Evolutionary conservation across 495 filamentous ascomycete genomes (phyloP).

Genomic region (Xanthoparmelia taractica): DNA sequence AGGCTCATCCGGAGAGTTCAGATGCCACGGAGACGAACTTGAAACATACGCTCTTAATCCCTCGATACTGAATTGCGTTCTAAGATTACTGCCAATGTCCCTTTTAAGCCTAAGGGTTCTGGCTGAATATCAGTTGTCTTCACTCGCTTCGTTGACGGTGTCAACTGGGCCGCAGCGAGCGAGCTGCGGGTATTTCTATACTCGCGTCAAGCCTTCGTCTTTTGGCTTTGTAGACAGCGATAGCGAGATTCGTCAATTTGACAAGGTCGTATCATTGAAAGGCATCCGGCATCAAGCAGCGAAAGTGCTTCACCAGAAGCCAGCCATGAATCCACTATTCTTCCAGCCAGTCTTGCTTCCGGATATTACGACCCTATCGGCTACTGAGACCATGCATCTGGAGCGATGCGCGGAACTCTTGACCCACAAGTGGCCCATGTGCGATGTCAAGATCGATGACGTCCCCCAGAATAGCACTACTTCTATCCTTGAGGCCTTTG

Average conservation of each 20-base stretch:
- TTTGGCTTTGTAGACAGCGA: background rate
- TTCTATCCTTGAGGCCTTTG: conserved; percentile 4
- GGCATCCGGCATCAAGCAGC: conserved; percentile 4
- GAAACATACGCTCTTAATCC: conserved; percentile 17
- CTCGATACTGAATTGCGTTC: conserved; percentile 4
- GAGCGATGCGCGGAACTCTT: conserved; percentile 12
- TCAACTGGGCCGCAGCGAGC: background rate
- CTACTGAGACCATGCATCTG: conserved; percentile 4
- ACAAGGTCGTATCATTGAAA: background rate
- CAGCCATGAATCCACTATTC: conserved; percentile 19
- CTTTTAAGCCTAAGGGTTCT: conserved; percentile 9
- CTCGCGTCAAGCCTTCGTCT: background rate
- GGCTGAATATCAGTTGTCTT: conserved; percentile 11
- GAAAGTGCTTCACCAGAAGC: conserved; percentile 6
- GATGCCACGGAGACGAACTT: background rate
- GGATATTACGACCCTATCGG: conserved; percentile 15
- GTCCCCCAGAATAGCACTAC: background rate
- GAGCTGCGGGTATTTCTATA: conserved; percentile 1
- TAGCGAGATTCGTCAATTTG: background rate
- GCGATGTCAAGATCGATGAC: conserved; percentile 15
- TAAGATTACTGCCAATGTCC: conserved; percentile 13
- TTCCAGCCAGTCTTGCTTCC: conserved; percentile 19
- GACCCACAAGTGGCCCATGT: conserved; percentile 27
- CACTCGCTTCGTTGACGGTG: conserved; percentile 4
- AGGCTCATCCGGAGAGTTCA: conserved; percentile 15